These are phyloP conservation scores for Apiospora sp. DNA, from an alignment of 2,329 filamentous ascomycete genomes.

Conservation along the genomic window DNA sequence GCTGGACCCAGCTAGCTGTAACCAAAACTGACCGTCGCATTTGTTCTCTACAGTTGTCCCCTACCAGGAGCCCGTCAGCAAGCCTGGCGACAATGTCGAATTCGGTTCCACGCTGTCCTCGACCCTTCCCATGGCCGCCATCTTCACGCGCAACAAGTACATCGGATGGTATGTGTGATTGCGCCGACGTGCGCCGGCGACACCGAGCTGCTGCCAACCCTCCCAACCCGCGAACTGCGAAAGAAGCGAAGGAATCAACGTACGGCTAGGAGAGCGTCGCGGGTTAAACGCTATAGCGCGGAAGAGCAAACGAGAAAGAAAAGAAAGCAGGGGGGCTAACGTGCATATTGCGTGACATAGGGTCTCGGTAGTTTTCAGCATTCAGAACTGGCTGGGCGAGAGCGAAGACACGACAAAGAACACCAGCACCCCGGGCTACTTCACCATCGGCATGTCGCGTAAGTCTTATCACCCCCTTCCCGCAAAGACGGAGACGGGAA, in stretches of 20 bases:
- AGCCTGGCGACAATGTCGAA: constrained; percentile 69
- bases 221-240: neutral
- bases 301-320: neutral
- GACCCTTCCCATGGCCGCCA: constrained; percentile 93
- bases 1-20: neutral
- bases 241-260: neutral
- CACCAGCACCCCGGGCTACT: constrained; percentile 71
- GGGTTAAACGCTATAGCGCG: neutral
- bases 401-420: constrained; percentile 71
- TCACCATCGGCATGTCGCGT: constrained; percentile 83
- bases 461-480: constrained; percentile 46
- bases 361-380: constrained; percentile 76
- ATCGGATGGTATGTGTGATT: constrained; percentile 63
- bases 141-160: constrained; percentile 91
- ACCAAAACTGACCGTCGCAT: constrained; percentile 12
- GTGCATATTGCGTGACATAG: constrained; percentile 46
- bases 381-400: constrained; percentile 82
- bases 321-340: neutral
- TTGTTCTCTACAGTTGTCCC: constrained; percentile 73
- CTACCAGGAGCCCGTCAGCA: constrained; percentile 78
- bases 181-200: neutral
- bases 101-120: constrained; percentile 75
- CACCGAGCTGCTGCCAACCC: neutral
- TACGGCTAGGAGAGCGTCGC: neutral
- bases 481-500: neutral